Conservation (phyloP, 805 yeast species). For the Saturnispora serradocipensis region DNA sequence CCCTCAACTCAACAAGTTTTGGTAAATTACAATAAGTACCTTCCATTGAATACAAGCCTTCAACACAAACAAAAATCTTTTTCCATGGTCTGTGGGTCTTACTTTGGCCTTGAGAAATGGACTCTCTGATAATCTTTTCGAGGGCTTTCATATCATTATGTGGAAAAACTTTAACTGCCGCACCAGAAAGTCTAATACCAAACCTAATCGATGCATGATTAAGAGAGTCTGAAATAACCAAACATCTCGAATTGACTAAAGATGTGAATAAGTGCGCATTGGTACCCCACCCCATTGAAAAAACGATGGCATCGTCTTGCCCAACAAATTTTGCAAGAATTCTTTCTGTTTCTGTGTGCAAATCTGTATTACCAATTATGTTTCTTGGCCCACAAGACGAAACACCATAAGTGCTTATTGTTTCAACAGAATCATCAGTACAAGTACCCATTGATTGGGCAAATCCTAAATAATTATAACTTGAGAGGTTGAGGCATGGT, state of each 20-base stretch:
- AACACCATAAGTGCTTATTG: conserved; percentile 63
- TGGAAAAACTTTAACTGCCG: conserved; percentile 82
- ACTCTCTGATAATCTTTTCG: conserved; percentile 70
- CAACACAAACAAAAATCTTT: conserved; percentile 75
- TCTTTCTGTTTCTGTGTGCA: conserved; percentile 66
- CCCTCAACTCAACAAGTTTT: conserved; percentile 55
- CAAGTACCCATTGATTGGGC: conserved; percentile 93
- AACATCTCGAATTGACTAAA: conserved; percentile 75
- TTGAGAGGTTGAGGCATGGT: conserved; percentile 75
- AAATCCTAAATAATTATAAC: conserved; percentile 93
- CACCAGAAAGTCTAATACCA: conserved; percentile 89
- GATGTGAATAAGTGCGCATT: conserved; percentile 83
- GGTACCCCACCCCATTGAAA: conserved; percentile 94
- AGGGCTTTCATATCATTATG: conserved; percentile 83
- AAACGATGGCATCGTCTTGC: conserved; percentile 76
- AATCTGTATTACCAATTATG: conserved; percentile 63
- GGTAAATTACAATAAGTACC: conserved; percentile 87
- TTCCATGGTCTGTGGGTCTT: conserved; percentile 95
- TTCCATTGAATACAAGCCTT: conserved; percentile 89
- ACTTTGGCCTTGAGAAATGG: conserved; percentile 90
- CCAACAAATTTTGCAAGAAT: conserved; percentile 82
- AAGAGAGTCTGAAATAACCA: conserved; percentile 87
- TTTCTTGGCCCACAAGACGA: conserved; percentile 72
- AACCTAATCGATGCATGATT: conserved; percentile 95
- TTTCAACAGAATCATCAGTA: conserved; percentile 63